Conservation (phyloP, 192 early-diverging fungal species). For the Rhizoclosmatium globosum region DNA sequence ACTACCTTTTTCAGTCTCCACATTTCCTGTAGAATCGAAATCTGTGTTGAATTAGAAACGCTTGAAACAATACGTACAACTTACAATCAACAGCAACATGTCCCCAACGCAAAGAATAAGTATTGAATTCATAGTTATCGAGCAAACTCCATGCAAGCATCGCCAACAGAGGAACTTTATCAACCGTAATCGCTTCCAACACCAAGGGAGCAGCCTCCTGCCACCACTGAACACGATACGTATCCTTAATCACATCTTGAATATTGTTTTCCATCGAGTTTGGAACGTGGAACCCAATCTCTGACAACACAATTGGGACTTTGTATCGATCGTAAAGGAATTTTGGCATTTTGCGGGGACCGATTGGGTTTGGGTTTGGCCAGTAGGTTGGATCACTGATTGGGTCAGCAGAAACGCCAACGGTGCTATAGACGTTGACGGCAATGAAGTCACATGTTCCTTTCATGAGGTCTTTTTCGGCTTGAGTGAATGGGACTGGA, state of each 20-base stretch:
- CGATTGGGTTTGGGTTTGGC: conserved; percentile 27
- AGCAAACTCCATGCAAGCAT: conserved; percentile 42
- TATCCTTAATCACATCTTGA: conserved; percentile 28
- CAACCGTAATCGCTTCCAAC: conserved; percentile 15
- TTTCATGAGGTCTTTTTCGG: conserved; percentile 45
- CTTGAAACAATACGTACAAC: background rate
- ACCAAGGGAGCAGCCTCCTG: conserved; percentile 3
- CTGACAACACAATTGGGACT: conserved; percentile 22
- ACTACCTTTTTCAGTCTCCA: conserved; percentile 34
- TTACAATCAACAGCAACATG: conserved; percentile 39
- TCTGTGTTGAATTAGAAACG: background rate
- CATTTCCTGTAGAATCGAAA: conserved; percentile 14
- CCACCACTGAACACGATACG: conserved; percentile 33
- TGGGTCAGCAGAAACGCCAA: conserved; percentile 1
- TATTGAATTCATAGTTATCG: conserved; percentile 45
- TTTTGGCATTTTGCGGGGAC: background rate
- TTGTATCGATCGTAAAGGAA: conserved; percentile 25
- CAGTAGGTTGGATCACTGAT: conserved; percentile 20
- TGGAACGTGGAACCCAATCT: conserved; percentile 33
- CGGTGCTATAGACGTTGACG: conserved; percentile 50
- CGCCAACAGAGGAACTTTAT: conserved; percentile 37
- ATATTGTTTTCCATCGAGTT: conserved; percentile 4
- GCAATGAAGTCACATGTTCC: conserved; percentile 56
- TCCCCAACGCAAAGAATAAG: conserved; percentile 40
- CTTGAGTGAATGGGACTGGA: conserved; percentile 48